Evolutionary conservation across 805 yeast genomes (phyloP), one percentile per base, ranked within the genome.

Genomic region (Candida suzukii): DNA sequence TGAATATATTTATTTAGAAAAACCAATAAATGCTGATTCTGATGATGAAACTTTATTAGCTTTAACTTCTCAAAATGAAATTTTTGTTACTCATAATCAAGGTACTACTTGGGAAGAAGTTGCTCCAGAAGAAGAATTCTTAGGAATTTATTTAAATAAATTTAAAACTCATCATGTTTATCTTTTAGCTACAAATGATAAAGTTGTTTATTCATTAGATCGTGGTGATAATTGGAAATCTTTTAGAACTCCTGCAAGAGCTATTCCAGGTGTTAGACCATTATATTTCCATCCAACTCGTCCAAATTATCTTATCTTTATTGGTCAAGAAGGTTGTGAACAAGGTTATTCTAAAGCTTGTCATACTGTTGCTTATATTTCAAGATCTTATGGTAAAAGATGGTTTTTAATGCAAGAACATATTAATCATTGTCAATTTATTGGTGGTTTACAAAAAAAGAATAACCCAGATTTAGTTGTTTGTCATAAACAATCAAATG

Each of bases 81-180:
- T 78, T 2, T 83, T 68, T 52, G 75, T 85, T 6, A 81, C 95
- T 1, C 80, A 77, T 49, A 78, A 86, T 57, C 83, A 82, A 40
- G 93, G 93, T 18, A 53, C 64, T 11, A 55, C 58, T 2, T 76
- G 84, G 70, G 68, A 66, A 37, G 60, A 61, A 40, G 66, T 80
- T 19, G 68, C 73, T 2, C 58, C 64, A 36, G 59, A 61, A 21
- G 66, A 75, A 19, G 71, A 68, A 32, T 68, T 83, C 36, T 42
- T 70, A 11, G 78, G 71, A 16, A 69, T 83, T 26, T 65, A 67
- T 33, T 73, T 76, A 40, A 84, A 90, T 44, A 72, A 73, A 12
- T 70, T 67, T 46, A 65, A 68, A 40, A 66, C 75, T 2, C 74
- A 83, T 41, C 72, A 74, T 28, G 77, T 78, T 29, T 66, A 74